Evolutionary conservation across 1,139 yeast genomes (phyloP).

Genomic region (Yamadazyma songkhlaensis): DNA sequence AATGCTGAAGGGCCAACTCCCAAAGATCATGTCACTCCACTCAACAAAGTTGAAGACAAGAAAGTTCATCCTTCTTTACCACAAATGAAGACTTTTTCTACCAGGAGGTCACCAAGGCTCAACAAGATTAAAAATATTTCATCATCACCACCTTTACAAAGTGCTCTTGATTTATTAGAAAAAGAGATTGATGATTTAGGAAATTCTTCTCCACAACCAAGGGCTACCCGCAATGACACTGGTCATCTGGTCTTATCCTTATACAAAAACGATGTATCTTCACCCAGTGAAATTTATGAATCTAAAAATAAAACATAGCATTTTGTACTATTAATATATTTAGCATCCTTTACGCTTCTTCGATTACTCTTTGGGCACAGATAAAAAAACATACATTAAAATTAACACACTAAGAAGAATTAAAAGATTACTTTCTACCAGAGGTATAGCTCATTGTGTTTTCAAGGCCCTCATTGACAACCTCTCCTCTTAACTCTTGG

Average conservation of each 20-base stretch:
- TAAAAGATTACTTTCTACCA: conserved; percentile 3
- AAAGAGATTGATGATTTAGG: conserved; percentile 20
- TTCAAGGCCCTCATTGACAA: conserved; percentile 19
- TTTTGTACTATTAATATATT: conserved; percentile 2
- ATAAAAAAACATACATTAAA: too few relatives aligned
- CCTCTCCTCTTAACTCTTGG: conserved; percentile 36
- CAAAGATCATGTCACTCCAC: conserved; percentile 40
- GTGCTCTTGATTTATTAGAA: conserved; percentile 17
- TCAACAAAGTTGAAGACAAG: conserved; percentile 17
- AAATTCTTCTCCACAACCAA: conserved; percentile 26
- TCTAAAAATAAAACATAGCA: conserved; percentile 7
- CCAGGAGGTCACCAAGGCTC: conserved; percentile 23
- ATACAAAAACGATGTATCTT: conserved; percentile 13
- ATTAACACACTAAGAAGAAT: too few relatives aligned
- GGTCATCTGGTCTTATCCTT: conserved; percentile 32
- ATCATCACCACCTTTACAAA: conserved; percentile 31
- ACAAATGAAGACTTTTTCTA: conserved; percentile 27
- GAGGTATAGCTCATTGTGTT: conserved; percentile 6
- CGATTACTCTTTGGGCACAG: too few relatives aligned
- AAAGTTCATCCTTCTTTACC: conserved; percentile 24
- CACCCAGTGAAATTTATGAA: conserved; percentile 12
- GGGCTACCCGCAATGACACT: conserved; percentile 39
- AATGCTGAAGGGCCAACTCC: conserved; percentile 38
- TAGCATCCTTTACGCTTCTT: neutral
- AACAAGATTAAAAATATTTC: conserved; percentile 38